phyloP scores from a whole-genome alignment of 108 stramenopile species.

The Thalassiosira profunda region DNA sequence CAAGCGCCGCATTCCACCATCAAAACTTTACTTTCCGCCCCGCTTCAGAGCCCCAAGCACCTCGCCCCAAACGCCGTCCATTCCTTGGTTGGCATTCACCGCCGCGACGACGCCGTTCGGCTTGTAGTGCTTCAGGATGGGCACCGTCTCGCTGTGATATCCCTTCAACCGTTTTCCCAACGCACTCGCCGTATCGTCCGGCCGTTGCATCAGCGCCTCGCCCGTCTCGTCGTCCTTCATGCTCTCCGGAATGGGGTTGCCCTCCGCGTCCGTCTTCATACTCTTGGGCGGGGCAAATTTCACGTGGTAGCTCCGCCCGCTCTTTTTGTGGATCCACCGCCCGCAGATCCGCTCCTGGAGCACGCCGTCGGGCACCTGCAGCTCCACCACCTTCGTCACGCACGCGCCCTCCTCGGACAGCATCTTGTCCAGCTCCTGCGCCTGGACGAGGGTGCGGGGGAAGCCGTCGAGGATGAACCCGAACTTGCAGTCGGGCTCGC shows the following conservation, averaged over 20 bases:
- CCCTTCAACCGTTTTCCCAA: constrained; percentile 90
- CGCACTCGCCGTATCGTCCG: constrained; percentile 96
- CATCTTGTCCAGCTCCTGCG: constrained; percentile 94
- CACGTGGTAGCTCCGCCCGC: constrained; percentile 97
- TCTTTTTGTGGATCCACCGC: constrained; percentile 94
- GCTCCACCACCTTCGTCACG: constrained; percentile 94
- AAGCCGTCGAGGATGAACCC: constrained; percentile 99
- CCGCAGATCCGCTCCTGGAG: constrained; percentile 98
- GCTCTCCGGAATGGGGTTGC: constrained; percentile 71
- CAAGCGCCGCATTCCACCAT: too few relatives aligned
- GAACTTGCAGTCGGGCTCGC: constrained; percentile 90
- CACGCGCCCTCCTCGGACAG: constrained; percentile 88
- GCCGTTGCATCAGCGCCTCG: constrained; percentile 95
- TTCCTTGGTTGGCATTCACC: constrained; percentile 95
- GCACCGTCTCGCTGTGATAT: constrained; percentile 97
- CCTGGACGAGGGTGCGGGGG: constrained; percentile 97
- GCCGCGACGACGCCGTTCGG: constrained; percentile 80
- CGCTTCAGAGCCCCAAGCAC: constrained; percentile 72
- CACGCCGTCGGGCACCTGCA: constrained; percentile 95
- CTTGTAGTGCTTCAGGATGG: constrained; percentile 96
- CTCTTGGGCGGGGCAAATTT: constrained; percentile 96
- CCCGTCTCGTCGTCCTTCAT: constrained; percentile 97
- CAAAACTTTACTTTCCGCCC: too few relatives aligned
- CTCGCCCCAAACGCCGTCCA: constrained; percentile 91
- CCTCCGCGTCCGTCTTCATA: constrained; percentile 67